These are phyloP conservation scores for Pseudocercospora crystallina DNA, from an alignment of 2,329 filamentous ascomycete species.

Conservation along the genomic window DNA sequence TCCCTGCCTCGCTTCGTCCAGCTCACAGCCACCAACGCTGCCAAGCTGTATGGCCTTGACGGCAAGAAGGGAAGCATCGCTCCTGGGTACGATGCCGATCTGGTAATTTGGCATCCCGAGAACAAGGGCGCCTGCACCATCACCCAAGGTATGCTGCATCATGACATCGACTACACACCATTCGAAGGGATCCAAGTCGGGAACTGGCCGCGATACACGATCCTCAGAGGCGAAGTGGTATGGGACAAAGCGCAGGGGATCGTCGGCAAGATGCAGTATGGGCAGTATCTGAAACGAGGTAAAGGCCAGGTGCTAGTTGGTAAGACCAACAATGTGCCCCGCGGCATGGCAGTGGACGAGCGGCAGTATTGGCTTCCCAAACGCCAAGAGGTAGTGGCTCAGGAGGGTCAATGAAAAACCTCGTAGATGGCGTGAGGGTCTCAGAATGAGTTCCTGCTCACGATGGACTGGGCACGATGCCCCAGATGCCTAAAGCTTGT, in stretches of 20 bases:
- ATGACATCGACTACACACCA: slow-evolving; percentile 63
- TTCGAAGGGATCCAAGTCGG: slow-evolving; percentile 58
- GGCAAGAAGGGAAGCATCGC: slow-evolving; percentile 43
- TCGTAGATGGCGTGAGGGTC: too few species aligned
- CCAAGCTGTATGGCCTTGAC: slow-evolving; percentile 45
- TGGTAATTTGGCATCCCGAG: slow-evolving; percentile 45
- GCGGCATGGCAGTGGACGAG: slow-evolving; percentile 34
- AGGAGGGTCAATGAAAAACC: too few species aligned
- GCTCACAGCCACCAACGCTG: slow-evolving; percentile 45
- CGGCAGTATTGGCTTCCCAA: slow-evolving; percentile 27
- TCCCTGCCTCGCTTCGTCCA: slow-evolving; percentile 46
- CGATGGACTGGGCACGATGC: slow-evolving; percentile 1
- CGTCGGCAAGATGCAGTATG: slow-evolving; percentile 35
- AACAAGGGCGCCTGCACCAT: slow-evolving; percentile 30
- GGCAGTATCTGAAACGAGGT: slow-evolving; percentile 39
- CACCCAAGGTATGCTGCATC: slow-evolving; percentile 54
- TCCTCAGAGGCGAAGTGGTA: slow-evolving; percentile 58
- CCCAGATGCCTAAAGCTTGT: slow-evolving; percentile 7
- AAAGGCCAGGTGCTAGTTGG: slow-evolving; percentile 34
- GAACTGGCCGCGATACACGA: slow-evolving; percentile 63
- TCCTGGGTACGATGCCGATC: slow-evolving; percentile 46
- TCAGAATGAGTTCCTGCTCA: background rate
- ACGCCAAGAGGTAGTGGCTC: too few species aligned
- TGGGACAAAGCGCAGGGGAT: slow-evolving; percentile 58
- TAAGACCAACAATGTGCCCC: slow-evolving; percentile 31